Conservation (phyloP, 306 rosid species). For the Comarum palustre region DNA sequence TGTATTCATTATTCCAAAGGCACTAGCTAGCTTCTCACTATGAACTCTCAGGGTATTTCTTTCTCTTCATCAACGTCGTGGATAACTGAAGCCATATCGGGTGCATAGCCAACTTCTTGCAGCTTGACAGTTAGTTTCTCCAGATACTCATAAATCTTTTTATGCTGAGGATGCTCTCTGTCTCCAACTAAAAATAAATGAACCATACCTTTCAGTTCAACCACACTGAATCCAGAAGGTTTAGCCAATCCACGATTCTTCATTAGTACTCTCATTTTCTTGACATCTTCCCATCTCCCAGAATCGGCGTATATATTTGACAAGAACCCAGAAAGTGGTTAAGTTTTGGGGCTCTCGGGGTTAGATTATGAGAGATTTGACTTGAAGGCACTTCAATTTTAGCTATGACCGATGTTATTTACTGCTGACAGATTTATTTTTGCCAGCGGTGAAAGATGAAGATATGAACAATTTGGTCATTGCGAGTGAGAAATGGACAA, state of each 20-base stretch:
- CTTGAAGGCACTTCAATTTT: too few species aligned
- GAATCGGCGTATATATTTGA: constrained; percentile 77
- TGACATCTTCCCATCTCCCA: constrained; percentile 71
- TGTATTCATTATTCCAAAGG: constrained; percentile 67
- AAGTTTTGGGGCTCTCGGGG: too few species aligned
- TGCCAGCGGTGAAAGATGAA: background rate
- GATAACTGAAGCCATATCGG: constrained; percentile 56
- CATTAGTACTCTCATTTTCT: constrained; percentile 62
- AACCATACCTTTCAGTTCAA: constrained; percentile 65
- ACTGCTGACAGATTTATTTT: too few species aligned
- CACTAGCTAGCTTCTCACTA: constrained; percentile 80
- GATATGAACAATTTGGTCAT: background rate
- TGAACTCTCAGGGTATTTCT: constrained; percentile 63
- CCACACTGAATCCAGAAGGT: constrained; percentile 74
- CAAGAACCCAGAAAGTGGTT: too few species aligned
- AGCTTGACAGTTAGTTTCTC: constrained; percentile 52
- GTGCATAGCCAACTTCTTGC: constrained; percentile 60
- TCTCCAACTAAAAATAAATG: constrained; percentile 75
- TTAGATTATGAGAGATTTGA: too few species aligned
- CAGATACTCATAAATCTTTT: constrained; percentile 51
- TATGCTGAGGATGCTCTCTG: constrained; percentile 68
- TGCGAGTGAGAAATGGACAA: background rate
- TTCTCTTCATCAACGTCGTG: constrained; percentile 79
- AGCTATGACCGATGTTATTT: too few species aligned
- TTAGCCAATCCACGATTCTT: constrained; percentile 59